Evolutionary conservation across 768 basidiomycete species (phyloP).

Genomic region (Leccinum disarticulatum): DNA sequence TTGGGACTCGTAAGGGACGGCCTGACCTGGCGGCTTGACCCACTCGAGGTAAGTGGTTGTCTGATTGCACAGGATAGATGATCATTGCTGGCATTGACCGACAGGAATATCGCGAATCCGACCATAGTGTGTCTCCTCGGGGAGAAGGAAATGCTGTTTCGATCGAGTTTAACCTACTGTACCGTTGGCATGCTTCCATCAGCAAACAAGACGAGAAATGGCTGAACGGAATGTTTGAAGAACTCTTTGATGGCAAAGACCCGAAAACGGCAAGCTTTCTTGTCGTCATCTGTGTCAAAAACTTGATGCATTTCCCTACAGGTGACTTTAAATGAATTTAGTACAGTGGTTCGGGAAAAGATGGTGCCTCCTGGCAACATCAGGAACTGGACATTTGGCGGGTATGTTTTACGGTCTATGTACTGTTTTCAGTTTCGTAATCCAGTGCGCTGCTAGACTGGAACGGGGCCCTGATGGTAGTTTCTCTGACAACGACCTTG

Average conservation of each 20-base stretch:
- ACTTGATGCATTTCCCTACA: constrained; percentile 1
- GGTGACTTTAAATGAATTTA: constrained; percentile 25
- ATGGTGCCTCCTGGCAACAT: constrained; percentile 19
- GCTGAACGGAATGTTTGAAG: constrained; percentile 47
- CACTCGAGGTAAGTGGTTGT: constrained; percentile 48
- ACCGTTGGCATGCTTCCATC: constrained; percentile 65
- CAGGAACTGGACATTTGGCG: constrained; percentile 54
- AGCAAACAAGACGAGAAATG: constrained; percentile 55
- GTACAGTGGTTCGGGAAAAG: constrained; percentile 11
- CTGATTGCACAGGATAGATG: neutral
- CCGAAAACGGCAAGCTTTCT: constrained; percentile 36
- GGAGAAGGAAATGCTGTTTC: constrained; percentile 78
- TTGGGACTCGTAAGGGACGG: constrained; percentile 68
- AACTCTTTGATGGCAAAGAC: constrained; percentile 42
- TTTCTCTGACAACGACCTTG: constrained; percentile 65
- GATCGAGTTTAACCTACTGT: constrained; percentile 66
- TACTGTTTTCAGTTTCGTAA: neutral
- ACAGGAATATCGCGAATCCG: constrained; percentile 49
- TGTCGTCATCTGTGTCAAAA: neutral
- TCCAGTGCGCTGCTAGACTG: constrained; percentile 34
- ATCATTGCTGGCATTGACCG: neutral
- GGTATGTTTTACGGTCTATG: constrained; percentile 30
- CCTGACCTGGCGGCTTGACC: constrained; percentile 64
- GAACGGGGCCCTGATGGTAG: constrained; percentile 47
- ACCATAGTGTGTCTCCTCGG: constrained; percentile 55